phyloP scores from a whole-genome alignment of 768 basidiomycete genomes.

The Agrocybe chaxingu region DNA sequence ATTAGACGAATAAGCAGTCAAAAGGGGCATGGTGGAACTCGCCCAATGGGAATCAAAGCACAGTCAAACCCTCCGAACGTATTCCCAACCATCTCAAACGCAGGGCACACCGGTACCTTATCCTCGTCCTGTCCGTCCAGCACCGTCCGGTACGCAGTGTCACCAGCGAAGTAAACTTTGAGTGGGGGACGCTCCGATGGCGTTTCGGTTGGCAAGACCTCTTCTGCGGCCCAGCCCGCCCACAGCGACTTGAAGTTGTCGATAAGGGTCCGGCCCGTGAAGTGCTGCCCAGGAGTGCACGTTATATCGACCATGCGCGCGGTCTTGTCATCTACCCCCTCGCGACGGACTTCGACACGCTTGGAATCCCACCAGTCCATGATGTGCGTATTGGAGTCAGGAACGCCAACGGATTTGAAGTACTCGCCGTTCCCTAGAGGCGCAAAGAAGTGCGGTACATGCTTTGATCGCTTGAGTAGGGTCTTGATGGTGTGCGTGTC shows the following conservation, averaged over 20 bases:
- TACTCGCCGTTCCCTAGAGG: conserved; percentile 50
- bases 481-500: conserved; percentile 40
- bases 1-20: conserved; percentile 10
- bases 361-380: conserved; percentile 66
- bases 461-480: conserved; percentile 28
- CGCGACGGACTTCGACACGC: conserved; percentile 31
- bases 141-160: conserved; percentile 60
- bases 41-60: conserved; percentile 70
- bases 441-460: conserved; percentile 51
- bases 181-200: conserved; percentile 13
- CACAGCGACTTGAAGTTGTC: conserved; percentile 61
- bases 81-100: conserved; percentile 69
- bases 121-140: conserved; percentile 45
- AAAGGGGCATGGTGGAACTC: conserved; percentile 7
- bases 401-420: conserved; percentile 38
- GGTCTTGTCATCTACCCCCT: not conserved
- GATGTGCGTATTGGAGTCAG: conserved; percentile 38
- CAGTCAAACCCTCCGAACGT: conserved; percentile 63
- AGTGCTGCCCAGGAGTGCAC: conserved; percentile 66
- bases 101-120: conserved; percentile 61
- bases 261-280: conserved; percentile 43
- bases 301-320: conserved; percentile 40
- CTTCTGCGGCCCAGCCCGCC: conserved; percentile 63
- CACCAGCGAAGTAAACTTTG: conserved; percentile 64
- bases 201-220: conserved; percentile 30